These are phyloP conservation scores for Zygoascus flipseniorum DNA, from an alignment of 805 yeast genomes.

Conservation along the genomic window DNA sequence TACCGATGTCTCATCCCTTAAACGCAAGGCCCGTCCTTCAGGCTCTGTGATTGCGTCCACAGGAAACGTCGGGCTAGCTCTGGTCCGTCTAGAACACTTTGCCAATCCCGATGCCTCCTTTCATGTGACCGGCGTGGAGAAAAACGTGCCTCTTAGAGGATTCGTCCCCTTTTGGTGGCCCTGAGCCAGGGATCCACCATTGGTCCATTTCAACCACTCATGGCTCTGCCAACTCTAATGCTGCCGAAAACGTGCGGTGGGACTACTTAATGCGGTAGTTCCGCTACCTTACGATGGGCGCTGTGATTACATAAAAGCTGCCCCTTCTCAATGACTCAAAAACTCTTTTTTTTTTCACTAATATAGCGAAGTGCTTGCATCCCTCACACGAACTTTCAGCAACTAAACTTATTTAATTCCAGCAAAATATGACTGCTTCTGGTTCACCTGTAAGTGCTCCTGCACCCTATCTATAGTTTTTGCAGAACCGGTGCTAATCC, in stretches of 20 bases:
- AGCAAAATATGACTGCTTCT: not conserved
- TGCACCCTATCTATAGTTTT: not conserved
- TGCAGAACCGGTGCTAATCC: not conserved
- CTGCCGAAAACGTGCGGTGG: not conserved
- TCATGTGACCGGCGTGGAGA: conserved; percentile 19
- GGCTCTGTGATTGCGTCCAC: conserved; percentile 53
- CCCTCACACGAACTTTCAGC: not conserved
- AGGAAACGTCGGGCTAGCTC: conserved; percentile 59
- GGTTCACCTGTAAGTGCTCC: not conserved
- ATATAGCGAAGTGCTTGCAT: not conserved
- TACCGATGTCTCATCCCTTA: not conserved
- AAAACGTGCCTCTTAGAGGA: conserved; percentile 39
- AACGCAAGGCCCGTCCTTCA: conserved; percentile 35
- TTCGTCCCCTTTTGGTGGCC: conserved; percentile 76
- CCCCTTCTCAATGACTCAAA: not conserved
- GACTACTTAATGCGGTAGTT: not conserved
- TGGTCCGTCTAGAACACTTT: conserved; percentile 43
- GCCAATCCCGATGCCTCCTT: conserved; percentile 28
- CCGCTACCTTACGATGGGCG: not conserved
- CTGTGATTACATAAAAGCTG: not conserved
- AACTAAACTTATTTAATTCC: not conserved
- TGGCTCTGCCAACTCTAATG: not conserved
- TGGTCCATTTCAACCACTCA: not conserved
- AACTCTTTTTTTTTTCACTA: not conserved
- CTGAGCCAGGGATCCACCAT: conserved; percentile 4